These are phyloP conservation scores for Eudorina sp. DNA, from an alignment of 139 green algal species.

Conservation along the genomic window DNA sequence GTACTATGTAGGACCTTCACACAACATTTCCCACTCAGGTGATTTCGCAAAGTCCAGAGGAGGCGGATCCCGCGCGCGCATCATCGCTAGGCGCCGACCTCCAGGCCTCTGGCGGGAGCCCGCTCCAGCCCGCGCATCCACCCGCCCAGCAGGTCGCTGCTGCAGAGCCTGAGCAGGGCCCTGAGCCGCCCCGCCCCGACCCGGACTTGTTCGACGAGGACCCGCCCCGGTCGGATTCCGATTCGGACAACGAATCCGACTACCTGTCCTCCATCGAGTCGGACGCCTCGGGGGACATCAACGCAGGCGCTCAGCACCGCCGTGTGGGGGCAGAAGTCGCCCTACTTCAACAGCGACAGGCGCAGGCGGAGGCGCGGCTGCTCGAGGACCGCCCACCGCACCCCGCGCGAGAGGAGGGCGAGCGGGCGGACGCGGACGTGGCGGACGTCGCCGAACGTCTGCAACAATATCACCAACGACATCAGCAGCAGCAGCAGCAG, in stretches of 20 bases:
- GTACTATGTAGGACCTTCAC: not conserved
- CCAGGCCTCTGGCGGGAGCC: not conserved
- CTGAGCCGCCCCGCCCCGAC: not conserved
- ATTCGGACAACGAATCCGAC: not conserved
- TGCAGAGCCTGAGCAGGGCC: not conserved
- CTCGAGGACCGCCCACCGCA: no score
- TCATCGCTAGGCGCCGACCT: not conserved
- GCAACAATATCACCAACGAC: not conserved
- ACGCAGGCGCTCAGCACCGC: no score
- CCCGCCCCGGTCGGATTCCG: not conserved
- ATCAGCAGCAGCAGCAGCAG: not conserved
- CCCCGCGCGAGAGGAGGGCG: no score
- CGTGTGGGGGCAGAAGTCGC: no score
- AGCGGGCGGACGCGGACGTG: no score
- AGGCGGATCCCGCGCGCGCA: not conserved
- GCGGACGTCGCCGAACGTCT: no score
- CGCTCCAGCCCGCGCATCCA: not conserved
- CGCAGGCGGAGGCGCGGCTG: no score
- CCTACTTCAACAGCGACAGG: no score
- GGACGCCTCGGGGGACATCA: no score
- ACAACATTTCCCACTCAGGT: not conserved
- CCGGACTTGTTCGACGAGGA: not conserved
- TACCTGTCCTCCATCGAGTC: no score
- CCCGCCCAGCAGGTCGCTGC: not conserved
- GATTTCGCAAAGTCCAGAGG: conserved; percentile 20